Conservation (phyloP, 83 land plant species). For the Picea engelmannii region DNA sequence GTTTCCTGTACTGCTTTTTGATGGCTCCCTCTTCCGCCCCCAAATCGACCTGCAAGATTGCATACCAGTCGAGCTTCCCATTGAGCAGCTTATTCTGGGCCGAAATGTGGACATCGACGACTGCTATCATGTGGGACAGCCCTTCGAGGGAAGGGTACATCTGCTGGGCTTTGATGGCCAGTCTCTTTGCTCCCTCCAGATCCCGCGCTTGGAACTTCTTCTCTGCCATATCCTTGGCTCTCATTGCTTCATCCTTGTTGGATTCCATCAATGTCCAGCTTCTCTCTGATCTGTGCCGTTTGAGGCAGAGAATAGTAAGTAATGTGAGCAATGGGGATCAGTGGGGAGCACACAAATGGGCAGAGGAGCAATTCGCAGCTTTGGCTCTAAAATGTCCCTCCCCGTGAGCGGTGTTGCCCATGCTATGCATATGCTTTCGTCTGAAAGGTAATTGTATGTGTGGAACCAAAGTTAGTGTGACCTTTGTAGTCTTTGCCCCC, state of each 20-base stretch:
- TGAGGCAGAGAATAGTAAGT: too few species aligned
- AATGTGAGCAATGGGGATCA: too few species aligned
- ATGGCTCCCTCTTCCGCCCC: conserved; percentile 32
- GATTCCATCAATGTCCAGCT: conserved; percentile 7
- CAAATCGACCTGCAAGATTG: conserved; percentile 42
- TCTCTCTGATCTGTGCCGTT: too few species aligned
- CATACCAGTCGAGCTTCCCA: conserved; percentile 48
- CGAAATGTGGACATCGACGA: conserved; percentile 20
- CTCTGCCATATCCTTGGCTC: conserved; percentile 18
- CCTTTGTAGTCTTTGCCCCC: too few species aligned
- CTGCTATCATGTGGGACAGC: conserved; percentile 11
- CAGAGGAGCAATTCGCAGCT: too few species aligned
- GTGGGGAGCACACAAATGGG: too few species aligned
- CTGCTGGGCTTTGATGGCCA: conserved; percentile 18
- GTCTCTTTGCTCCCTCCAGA: conserved; percentile 16
- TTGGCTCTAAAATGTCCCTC: too few species aligned
- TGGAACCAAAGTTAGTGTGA: too few species aligned
- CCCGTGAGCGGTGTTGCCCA: too few species aligned
- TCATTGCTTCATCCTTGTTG: conserved; percentile 19
- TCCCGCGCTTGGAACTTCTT: conserved; percentile 13
- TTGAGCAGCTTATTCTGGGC: not conserved
- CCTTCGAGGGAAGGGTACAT: conserved; percentile 21
- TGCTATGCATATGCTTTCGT: too few species aligned
- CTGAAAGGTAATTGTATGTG: too few species aligned
- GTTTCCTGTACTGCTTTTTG: conserved; percentile 50